Evolutionary conservation across 148 eudicot genomes (phyloP).

Genomic region (Limonium bicolor): DNA sequence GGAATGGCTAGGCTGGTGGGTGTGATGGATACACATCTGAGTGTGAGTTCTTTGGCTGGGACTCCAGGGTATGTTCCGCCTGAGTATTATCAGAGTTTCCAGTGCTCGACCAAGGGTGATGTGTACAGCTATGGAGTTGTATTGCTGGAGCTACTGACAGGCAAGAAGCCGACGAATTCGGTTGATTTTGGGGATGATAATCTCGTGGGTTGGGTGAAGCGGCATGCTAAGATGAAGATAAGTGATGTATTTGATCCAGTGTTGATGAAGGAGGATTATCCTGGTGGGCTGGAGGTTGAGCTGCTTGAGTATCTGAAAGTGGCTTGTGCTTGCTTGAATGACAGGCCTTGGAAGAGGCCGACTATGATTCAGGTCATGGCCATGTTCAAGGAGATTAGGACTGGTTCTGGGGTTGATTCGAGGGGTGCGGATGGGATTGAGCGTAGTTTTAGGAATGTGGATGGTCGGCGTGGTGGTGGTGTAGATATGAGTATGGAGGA

Average conservation of each 20-base stretch:
- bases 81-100: conserved; percentile 62
- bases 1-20: conserved; percentile 93
- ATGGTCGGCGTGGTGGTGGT: conserved; percentile 27
- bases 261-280: conserved; percentile 62
- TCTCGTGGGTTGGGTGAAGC: conserved; percentile 85
- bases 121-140: conserved; percentile 92
- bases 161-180: conserved; percentile 68
- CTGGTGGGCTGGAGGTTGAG: conserved; percentile 44
- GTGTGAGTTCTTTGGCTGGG: conserved; percentile 83
- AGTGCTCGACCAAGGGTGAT: conserved; percentile 73
- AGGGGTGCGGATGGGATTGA: conserved; percentile 39
- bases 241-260: conserved; percentile 58
- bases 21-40: conserved; percentile 83
- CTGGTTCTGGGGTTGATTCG: conserved; percentile 66
- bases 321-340: conserved; percentile 79
- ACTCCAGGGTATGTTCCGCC: conserved; percentile 93
- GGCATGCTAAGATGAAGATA: conserved; percentile 39
- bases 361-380: conserved; percentile 99
- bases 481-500: conserved; percentile 41
- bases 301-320: conserved; percentile 59
- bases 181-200: conserved; percentile 86
- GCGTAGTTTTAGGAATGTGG: conserved; percentile 22
- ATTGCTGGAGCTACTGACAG: conserved; percentile 66
- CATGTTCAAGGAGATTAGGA: conserved; percentile 81
- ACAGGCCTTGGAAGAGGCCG: conserved; percentile 61